Evolutionary conservation across 768 basidiomycete genomes (phyloP).

Genomic region (Termitomyces heimii): DNA sequence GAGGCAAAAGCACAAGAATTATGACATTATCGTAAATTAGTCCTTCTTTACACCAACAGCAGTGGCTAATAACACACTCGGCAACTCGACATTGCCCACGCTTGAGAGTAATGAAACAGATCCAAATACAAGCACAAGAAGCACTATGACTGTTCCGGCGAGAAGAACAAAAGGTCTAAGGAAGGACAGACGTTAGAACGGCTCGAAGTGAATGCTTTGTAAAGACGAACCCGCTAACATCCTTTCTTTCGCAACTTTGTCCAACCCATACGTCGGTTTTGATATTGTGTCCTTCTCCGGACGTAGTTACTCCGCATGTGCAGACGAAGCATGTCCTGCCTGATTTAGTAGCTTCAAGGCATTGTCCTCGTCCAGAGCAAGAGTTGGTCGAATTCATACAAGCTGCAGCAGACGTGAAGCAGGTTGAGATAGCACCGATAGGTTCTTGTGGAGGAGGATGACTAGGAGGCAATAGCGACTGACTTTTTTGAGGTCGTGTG

Average conservation of each 20-base stretch:
- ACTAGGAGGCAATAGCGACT: constrained; percentile 40
- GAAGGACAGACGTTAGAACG: constrained; percentile 5
- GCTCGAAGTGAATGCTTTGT: background rate
- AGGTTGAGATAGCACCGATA: constrained; percentile 54
- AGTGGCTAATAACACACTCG: constrained; percentile 68
- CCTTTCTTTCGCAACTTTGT: constrained; percentile 68
- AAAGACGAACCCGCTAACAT: constrained; percentile 67
- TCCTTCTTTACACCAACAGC: constrained; percentile 50
- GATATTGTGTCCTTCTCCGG: constrained; percentile 43
- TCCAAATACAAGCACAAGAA: constrained; percentile 62
- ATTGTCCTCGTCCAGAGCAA: constrained; percentile 71
- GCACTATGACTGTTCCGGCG: constrained; percentile 56
- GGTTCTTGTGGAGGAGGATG: constrained; percentile 43
- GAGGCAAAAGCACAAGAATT: background rate
- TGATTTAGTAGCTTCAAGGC: constrained; percentile 52
- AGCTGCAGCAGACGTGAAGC: constrained; percentile 45
- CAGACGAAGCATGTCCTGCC: constrained; percentile 55
- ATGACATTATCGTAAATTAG: constrained; percentile 19
- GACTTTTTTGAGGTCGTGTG: constrained; percentile 31
- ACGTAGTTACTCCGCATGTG: constrained; percentile 41
- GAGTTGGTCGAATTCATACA: constrained; percentile 58
- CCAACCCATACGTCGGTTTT: constrained; percentile 71
- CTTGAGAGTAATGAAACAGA: constrained; percentile 61
- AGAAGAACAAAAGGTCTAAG: constrained; percentile 70
- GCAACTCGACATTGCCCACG: constrained; percentile 57